Evolutionary conservation across 139 green algal species (phyloP).

Genomic region (Trebouxia sp.): DNA sequence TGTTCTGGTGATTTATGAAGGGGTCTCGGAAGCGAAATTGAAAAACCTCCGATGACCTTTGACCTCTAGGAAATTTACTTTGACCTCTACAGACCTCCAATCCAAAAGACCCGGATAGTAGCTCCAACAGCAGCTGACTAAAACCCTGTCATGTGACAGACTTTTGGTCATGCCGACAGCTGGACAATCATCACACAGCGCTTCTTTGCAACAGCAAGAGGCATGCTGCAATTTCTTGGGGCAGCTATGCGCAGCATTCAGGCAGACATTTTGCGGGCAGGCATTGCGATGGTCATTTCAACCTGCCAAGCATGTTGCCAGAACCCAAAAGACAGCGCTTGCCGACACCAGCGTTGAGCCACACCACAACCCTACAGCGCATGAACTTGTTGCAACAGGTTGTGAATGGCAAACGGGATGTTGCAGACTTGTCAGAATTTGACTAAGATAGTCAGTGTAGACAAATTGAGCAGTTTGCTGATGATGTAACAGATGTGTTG

Average conservation of each 20-base stretch:
- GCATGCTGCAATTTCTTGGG: constrained; percentile 24
- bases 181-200: constrained; percentile 28
- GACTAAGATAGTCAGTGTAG: neutral
- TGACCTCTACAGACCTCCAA: too few relatives aligned
- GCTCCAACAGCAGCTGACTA: too few relatives aligned
- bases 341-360: constrained; percentile 9
- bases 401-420: constrained; percentile 9
- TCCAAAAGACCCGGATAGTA: too few relatives aligned
- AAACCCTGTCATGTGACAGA: too few relatives aligned
- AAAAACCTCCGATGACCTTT: too few relatives aligned
- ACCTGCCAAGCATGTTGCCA: constrained; percentile 18
- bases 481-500: neutral
- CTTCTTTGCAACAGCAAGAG: constrained; percentile 7
- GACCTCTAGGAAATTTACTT: too few relatives aligned
- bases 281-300: neutral
- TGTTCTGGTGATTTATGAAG: too few relatives aligned
- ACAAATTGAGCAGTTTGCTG: neutral
- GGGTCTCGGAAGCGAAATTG: too few relatives aligned
- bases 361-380: constrained; percentile 4
- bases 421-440: constrained; percentile 27
- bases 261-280: constrained; percentile 1
- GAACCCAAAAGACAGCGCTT: neutral
- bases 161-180: too few relatives aligned
- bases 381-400: constrained; percentile 24
- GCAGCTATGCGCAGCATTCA: constrained; percentile 25